These are phyloP conservation scores for Tylopilus orsonianus DNA, from an alignment of 1,284 basidiomycete genomes.

Conservation along the genomic window DNA sequence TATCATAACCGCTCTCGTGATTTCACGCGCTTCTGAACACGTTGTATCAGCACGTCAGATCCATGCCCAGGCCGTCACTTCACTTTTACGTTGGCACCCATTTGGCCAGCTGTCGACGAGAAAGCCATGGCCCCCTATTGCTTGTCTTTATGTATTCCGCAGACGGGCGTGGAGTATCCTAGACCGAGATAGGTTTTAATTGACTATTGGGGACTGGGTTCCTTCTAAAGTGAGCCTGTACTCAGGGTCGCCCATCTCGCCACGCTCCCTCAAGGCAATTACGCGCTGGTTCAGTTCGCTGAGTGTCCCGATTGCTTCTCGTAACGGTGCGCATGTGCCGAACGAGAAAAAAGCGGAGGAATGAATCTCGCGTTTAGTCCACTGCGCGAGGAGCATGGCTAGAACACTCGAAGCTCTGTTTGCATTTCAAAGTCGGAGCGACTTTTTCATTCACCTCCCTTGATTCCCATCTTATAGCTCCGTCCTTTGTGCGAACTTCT, in stretches of 20 bases:
- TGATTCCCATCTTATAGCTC: conserved; percentile 33
- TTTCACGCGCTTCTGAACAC: conserved; percentile 39
- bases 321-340: conserved; percentile 34
- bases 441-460: conserved; percentile 26
- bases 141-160: conserved; percentile 38
- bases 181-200: conserved; percentile 36
- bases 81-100: conserved; percentile 35
- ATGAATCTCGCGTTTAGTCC: conserved; percentile 39
- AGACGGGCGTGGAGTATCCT: conserved; percentile 35
- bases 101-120: conserved; percentile 25
- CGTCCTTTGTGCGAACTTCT: conserved; percentile 17
- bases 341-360: conserved; percentile 34
- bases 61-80: conserved; percentile 33
- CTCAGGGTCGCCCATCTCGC: conserved; percentile 33
- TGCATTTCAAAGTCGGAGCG: conserved; percentile 37
- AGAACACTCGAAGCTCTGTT: conserved; percentile 37
- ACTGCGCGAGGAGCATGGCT: conserved; percentile 38
- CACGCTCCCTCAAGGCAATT: conserved; percentile 37
- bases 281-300: conserved; percentile 39
- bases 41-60: conserved; percentile 39
- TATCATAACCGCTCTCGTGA: conserved; percentile 34
- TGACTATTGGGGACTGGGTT: conserved; percentile 29
- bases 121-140: conserved; percentile 34
- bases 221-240: conserved; percentile 22
- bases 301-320: conserved; percentile 34